These are phyloP conservation scores for Leersia perrieri DNA, from an alignment of 176 grass and related monocot species.

Conservation along the genomic window DNA sequence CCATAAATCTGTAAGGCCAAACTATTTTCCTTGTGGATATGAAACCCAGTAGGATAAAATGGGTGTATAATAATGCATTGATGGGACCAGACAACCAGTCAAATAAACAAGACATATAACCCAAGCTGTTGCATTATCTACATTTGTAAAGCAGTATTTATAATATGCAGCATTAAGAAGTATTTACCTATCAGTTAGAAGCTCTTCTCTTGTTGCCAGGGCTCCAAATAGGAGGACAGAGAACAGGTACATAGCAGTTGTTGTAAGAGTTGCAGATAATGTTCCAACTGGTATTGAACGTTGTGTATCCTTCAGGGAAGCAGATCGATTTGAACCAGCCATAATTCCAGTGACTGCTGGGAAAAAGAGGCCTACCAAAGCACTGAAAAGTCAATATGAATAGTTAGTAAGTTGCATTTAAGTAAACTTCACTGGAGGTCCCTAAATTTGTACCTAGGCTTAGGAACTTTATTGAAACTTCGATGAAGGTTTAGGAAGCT, in stretches of 20 bases:
- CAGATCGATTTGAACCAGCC: constrained; percentile 96
- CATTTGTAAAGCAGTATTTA: neutral
- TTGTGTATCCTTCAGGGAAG: constrained; percentile 96
- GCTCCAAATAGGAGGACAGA: constrained; percentile 92
- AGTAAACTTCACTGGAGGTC: neutral
- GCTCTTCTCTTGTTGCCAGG: constrained; percentile 86
- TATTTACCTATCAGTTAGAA: constrained; percentile 81
- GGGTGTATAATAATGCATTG: constrained; percentile 1
- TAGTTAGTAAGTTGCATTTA: constrained; percentile 20
- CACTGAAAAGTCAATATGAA: constrained; percentile 57
- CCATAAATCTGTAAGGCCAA: neutral
- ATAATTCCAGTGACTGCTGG: constrained; percentile 99
- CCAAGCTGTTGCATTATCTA: neutral
- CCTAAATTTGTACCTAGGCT: constrained; percentile 9
- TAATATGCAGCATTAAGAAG: constrained; percentile 22
- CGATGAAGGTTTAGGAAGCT: neutral
- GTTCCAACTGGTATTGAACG: constrained; percentile 97
- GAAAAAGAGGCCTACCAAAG: constrained; percentile 96
- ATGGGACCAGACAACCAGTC: neutral
- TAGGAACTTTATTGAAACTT: neutral
- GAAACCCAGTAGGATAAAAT: neutral
- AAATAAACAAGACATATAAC: neutral
- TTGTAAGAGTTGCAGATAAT: constrained; percentile 75
- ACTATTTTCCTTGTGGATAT: neutral
- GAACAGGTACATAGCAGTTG: constrained; percentile 80